Evolutionary conservation across 352 stramenopile species (phyloP).

Genomic region (Globisporangium echinulatum): DNA sequence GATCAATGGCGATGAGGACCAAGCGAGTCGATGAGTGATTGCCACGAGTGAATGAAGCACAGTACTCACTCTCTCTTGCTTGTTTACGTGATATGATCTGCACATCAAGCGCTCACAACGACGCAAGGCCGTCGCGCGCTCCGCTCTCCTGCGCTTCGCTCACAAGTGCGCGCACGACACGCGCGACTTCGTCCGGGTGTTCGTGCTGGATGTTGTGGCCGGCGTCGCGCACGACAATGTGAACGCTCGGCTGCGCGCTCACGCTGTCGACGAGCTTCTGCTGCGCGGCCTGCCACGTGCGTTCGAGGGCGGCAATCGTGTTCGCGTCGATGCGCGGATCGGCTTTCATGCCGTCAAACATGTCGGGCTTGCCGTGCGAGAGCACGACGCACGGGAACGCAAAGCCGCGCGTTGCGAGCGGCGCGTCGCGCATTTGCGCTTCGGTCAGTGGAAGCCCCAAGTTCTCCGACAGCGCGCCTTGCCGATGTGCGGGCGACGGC

Average conservation of each 20-base stretch:
- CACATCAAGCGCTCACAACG: neutral
- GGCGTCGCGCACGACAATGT: constrained; percentile 44
- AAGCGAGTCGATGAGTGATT: too few relatives aligned
- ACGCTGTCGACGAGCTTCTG: constrained; percentile 40
- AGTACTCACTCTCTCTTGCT: too few relatives aligned
- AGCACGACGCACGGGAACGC: constrained; percentile 66
- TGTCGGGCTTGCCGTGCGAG: constrained; percentile 48
- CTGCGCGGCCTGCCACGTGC: constrained; percentile 63
- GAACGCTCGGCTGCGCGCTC: constrained; percentile 27
- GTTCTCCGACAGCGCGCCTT: constrained; percentile 50
- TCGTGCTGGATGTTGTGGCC: constrained; percentile 77
- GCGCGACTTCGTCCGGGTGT: constrained; percentile 49
- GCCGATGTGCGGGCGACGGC: constrained; percentile 56
- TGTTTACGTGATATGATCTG: too few relatives aligned
- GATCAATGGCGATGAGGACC: too few relatives aligned
- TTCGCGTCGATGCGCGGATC: constrained; percentile 34
- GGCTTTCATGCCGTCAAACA: constrained; percentile 71
- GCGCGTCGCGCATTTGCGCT: constrained; percentile 38
- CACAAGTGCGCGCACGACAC: constrained; percentile 54
- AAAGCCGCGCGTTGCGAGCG: constrained; percentile 14
- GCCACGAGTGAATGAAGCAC: too few relatives aligned
- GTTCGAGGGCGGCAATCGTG: constrained; percentile 42
- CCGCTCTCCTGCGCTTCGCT: constrained; percentile 14
- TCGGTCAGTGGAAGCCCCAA: constrained; percentile 52
- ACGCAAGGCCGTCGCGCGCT: constrained; percentile 7